Evolutionary conservation across 2,329 filamentous ascomycete species (phyloP).

Genomic region (Colletotrichum cordylinicola): DNA sequence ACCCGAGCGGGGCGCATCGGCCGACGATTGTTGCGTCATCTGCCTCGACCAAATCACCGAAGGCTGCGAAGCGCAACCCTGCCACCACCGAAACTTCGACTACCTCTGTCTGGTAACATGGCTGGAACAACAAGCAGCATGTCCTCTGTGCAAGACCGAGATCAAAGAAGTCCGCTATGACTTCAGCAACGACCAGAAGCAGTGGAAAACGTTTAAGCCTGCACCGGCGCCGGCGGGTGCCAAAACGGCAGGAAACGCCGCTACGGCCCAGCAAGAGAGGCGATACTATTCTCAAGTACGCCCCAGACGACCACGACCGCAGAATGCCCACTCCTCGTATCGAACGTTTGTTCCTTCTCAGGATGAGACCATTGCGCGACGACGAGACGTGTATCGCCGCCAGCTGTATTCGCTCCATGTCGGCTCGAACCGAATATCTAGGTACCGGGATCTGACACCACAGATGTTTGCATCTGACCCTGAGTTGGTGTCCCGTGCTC

Average conservation of each 20-base stretch:
- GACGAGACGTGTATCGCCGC: slow-evolving; percentile 75
- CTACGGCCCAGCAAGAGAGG: not conserved
- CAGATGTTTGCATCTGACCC: slow-evolving; percentile 66
- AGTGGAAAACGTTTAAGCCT: slow-evolving; percentile 60
- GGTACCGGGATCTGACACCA: slow-evolving; percentile 77
- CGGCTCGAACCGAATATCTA: slow-evolving; percentile 79
- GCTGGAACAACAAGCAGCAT: slow-evolving; percentile 74
- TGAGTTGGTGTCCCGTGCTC: slow-evolving; percentile 76
- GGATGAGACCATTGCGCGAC: slow-evolving; percentile 54
- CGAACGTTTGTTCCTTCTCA: slow-evolving; percentile 24
- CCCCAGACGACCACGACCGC: slow-evolving; percentile 11
- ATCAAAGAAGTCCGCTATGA: slow-evolving; percentile 69
- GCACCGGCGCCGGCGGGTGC: not conserved
- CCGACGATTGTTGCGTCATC: slow-evolving; percentile 75
- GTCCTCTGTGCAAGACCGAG: slow-evolving; percentile 76
- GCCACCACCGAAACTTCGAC: slow-evolving; percentile 82
- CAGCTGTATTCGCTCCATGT: slow-evolving; percentile 81
- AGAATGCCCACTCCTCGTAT: slow-evolving; percentile 21
- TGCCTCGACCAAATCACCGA: slow-evolving; percentile 82
- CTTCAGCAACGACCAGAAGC: slow-evolving; percentile 36
- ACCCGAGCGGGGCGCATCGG: not conserved
- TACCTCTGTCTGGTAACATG: slow-evolving; percentile 85
- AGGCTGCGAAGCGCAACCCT: slow-evolving; percentile 74
- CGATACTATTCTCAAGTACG: not conserved
- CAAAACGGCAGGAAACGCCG: not conserved